Conservation (phyloP, 768 basidiomycete genomes). For the Nidularia sp. region DNA sequence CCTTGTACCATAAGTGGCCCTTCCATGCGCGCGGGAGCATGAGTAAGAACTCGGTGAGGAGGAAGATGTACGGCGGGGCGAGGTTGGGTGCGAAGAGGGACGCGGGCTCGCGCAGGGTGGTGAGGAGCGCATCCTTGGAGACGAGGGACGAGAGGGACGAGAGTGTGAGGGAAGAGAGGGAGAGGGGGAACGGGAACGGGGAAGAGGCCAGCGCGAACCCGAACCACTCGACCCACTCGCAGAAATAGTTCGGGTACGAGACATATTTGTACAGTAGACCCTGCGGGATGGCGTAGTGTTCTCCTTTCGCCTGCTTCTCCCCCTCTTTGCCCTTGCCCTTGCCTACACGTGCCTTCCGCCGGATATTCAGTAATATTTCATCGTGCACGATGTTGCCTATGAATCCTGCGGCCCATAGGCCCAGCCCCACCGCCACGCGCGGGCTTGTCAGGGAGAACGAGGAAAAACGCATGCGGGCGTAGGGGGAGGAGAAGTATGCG, state of each 20-base stretch:
- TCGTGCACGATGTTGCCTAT: constrained; percentile 84
- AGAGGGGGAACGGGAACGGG: constrained; percentile 35
- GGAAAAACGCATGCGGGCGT: constrained; percentile 33
- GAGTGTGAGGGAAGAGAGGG: constrained; percentile 8
- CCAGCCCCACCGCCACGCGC: constrained; percentile 59
- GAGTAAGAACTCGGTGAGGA: constrained; percentile 61
- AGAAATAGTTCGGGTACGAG: constrained; percentile 91
- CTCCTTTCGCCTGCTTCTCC: constrained; percentile 13
- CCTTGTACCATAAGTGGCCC: constrained; percentile 84
- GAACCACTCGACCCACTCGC: constrained; percentile 94
- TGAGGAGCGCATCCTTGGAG: neutral
- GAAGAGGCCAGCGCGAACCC: constrained; percentile 80
- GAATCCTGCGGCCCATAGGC: constrained; percentile 69
- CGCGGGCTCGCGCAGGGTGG: constrained; percentile 17
- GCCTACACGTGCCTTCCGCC: constrained; percentile 50
- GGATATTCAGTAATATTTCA: constrained; percentile 81
- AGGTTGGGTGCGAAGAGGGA: constrained; percentile 35
- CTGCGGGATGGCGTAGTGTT: constrained; percentile 78
- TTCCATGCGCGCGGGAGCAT: constrained; percentile 83
- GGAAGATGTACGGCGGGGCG: constrained; percentile 79
- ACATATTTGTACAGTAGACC: constrained; percentile 73
- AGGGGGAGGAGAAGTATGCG: constrained; percentile 60
- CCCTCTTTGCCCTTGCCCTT: constrained; percentile 24
- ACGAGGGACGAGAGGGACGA: neutral
- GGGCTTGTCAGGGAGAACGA: constrained; percentile 20